Percentiles rank a stretch among this genome's conserved stretches.
Conservation (phyloP, 106 monocot genomes). For the Phalaenopsis aphrodite region DNA sequence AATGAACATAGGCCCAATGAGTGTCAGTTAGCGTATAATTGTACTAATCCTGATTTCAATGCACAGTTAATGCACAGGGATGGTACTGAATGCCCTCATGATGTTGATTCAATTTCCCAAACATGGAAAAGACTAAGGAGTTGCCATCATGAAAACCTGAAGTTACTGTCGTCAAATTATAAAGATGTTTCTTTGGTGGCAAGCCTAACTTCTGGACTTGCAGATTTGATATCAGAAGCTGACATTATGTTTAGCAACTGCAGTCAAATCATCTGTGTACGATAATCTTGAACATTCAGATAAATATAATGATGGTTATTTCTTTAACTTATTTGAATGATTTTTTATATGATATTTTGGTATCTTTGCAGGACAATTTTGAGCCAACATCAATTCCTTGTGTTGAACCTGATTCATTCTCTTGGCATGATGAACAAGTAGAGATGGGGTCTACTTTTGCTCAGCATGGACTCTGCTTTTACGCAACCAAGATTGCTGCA, state of each 20-base stretch:
- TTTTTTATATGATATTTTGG: background rate
- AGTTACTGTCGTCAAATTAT: slow-evolving; percentile 18
- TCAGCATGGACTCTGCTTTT: slow-evolving; percentile 69
- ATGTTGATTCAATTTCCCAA: slow-evolving; percentile 31
- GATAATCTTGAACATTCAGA: slow-evolving; percentile 2
- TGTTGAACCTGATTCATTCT: slow-evolving; percentile 37
- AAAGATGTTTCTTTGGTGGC: slow-evolving; percentile 27
- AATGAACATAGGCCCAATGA: slow-evolving; percentile 20
- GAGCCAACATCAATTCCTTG: slow-evolving; percentile 28
- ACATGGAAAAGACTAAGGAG: slow-evolving; percentile 61
- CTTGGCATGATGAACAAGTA: slow-evolving; percentile 48
- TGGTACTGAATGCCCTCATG: slow-evolving; percentile 7
- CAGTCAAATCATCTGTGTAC: slow-evolving; percentile 38
- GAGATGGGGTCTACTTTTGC: slow-evolving; percentile 70
- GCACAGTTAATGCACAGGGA: no score
- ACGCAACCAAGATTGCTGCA: slow-evolving; percentile 22
- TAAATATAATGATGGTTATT: background rate
- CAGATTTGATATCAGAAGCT: slow-evolving; percentile 59
- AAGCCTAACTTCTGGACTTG: slow-evolving; percentile 41
- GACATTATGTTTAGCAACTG: slow-evolving; percentile 62
- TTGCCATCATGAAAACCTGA: slow-evolving; percentile 27
- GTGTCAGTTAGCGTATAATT: slow-evolving; percentile 68
- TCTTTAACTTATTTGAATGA: background rate
- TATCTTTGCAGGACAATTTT: slow-evolving; percentile 48
- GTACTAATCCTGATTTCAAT: slow-evolving; percentile 42